Evolutionary conservation across 495 filamentous ascomycete genomes (phyloP), one percentile per base, ranked within the genome.

Genomic region (Hyaloscypha finlandica): DNA sequence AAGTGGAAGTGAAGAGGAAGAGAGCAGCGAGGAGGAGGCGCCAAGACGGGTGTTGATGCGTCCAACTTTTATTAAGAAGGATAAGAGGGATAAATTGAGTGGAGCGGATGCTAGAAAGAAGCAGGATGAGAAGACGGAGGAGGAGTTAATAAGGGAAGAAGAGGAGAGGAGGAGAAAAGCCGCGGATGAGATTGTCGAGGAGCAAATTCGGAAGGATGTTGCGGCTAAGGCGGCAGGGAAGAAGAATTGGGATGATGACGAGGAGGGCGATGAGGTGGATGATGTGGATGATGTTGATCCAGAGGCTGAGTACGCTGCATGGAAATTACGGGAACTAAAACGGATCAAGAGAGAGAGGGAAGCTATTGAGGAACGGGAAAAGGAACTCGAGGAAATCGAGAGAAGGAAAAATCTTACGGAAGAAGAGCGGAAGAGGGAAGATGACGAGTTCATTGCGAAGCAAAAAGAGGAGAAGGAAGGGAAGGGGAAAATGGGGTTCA

Each of bases 41-140:
- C 88, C 90, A 0, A 85, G 87, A 55, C 84, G 87, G 60, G 78
- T 93, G 39, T 87, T 97, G 67, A 79, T 96, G 63, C 88, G 94
- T 54, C 95, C 95, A 11, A 96, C 92, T 25, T 98, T 99, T 76
- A 89, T 97, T 61, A 91, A 91, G 48, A 97, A 97, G 73, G 86
- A 83, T 59, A 84, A 92, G 68, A 87, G 95, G 55, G 81, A 73
- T 48, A 55, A 64, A 66, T 19, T 48, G 16, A 48, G 16, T 48
- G 42, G 42, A 48, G 16, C 8, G 35, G 19, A 35, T 3, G 61
- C 67, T 32, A 68, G 74, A 1, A 72, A 75, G 31, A 71, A 73
- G 30, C 78, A 75, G 59, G 74, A 70, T 16, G 63, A 70, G 9
- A 76, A 68, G 19, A 70, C 76, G 20, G 79, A 82, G n/a, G 85